phyloP scores from a whole-genome alignment of 768 basidiomycete genomes.

The Podaxis pistillaris region DNA sequence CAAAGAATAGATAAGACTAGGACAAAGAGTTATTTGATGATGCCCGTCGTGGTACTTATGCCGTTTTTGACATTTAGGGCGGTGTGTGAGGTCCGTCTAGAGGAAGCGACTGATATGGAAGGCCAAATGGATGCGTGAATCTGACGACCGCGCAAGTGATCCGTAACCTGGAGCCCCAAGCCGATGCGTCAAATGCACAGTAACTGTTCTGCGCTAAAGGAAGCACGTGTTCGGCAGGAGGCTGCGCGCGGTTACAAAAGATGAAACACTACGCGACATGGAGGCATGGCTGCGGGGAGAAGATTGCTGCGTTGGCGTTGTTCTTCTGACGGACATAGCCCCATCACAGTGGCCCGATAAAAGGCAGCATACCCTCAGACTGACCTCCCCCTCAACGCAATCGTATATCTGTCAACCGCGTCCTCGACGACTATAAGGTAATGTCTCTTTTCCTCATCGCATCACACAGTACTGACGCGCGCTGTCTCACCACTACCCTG shows the following conservation, averaged over 20 bases:
- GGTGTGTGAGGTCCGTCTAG: constrained; percentile 28
- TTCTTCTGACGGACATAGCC: constrained; percentile 1
- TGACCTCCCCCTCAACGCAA: constrained; percentile 12
- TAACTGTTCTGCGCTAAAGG: background rate
- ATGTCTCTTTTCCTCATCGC: background rate
- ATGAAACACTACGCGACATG: background rate
- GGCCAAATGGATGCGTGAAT: background rate
- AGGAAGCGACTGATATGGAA: constrained; percentile 17
- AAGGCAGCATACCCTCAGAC: background rate
- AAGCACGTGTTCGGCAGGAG: background rate
- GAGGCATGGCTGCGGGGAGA: background rate
- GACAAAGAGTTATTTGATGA: constrained; percentile 50
- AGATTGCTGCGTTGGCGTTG: background rate
- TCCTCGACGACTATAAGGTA: constrained; percentile 2
- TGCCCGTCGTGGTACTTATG: constrained; percentile 31
- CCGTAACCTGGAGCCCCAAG: background rate
- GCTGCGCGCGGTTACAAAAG: background rate
- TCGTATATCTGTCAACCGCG: constrained; percentile 4
- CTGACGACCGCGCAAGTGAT: background rate
- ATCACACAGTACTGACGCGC: background rate
- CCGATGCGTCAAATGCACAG: background rate
- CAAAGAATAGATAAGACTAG: constrained; percentile 47
- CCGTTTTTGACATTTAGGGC: constrained; percentile 16
- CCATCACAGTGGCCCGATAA: constrained; percentile 1
- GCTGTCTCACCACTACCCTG: background rate